Percentiles rank a stretch among this genome's conserved stretches.
These are phyloP conservation scores for Diaporthe nobilis DNA, from an alignment of 2,329 filamentous ascomycete species.

Conservation along the genomic window DNA sequence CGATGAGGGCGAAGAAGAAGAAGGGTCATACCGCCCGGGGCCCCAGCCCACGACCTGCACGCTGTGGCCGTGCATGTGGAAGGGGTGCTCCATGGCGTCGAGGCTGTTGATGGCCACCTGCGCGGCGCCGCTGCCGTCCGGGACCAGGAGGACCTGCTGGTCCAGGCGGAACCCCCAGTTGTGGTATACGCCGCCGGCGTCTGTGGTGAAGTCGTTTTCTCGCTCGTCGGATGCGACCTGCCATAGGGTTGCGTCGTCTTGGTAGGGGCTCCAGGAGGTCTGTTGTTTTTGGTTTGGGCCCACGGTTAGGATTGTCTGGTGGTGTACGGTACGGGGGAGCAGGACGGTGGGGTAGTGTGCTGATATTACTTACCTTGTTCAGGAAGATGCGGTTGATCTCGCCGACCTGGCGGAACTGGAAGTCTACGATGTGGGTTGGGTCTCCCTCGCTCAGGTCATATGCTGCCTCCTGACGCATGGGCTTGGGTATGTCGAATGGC, in stretches of 20 bases:
- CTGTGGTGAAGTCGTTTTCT: slow-evolving; percentile 49
- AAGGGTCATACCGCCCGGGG: slow-evolving; percentile 48
- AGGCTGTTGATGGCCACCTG: slow-evolving; percentile 56
- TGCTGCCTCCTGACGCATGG: slow-evolving; percentile 49
- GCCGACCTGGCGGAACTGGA: slow-evolving; percentile 53
- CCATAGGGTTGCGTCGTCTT: slow-evolving; percentile 53
- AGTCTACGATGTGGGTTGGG: slow-evolving; percentile 51
- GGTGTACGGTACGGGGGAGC: too few species aligned
- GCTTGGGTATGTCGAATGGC: slow-evolving; percentile 53
- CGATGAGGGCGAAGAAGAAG: background rate
- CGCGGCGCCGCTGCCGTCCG: slow-evolving; percentile 49
- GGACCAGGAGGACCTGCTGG: slow-evolving; percentile 55
- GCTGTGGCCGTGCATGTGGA: slow-evolving; percentile 57
- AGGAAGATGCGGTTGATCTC: slow-evolving; percentile 55
- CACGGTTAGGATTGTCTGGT: background rate
- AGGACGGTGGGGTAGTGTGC: background rate
- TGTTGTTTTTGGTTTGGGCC: slow-evolving; percentile 30
- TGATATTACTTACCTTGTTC: slow-evolving; percentile 49
- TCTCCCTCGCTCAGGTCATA: slow-evolving; percentile 50
- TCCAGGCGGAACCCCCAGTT: slow-evolving; percentile 54
- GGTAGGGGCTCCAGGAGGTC: slow-evolving; percentile 52
- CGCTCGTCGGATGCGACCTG: slow-evolving; percentile 50
- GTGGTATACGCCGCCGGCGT: slow-evolving; percentile 49
- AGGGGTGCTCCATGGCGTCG: slow-evolving; percentile 57
- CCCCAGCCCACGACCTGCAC: slow-evolving; percentile 59